Conservation (phyloP, 2,329 filamentous ascomycete species). For the Ophiostoma fasciatum region DNA sequence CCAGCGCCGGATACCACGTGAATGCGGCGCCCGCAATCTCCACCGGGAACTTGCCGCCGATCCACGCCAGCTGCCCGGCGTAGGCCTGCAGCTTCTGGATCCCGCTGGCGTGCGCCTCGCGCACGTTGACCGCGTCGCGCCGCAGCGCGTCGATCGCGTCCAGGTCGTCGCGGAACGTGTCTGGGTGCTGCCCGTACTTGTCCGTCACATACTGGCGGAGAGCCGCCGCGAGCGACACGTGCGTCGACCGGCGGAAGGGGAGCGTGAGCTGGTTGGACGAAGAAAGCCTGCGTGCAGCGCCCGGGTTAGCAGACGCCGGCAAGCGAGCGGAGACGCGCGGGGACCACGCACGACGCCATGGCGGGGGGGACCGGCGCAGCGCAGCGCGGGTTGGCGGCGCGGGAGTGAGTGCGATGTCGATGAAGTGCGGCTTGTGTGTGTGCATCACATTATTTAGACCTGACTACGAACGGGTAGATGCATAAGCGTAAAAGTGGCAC, state of each 20-base stretch:
- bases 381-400: too few relatives aligned
- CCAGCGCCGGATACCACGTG: constrained; percentile 86
- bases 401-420: too few relatives aligned
- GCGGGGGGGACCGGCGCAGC: too few relatives aligned
- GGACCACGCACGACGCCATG: too few relatives aligned
- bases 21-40: constrained; percentile 93
- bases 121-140: constrained; percentile 72
- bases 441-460: too few relatives aligned
- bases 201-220: constrained; percentile 92
- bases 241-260: constrained; percentile 75
- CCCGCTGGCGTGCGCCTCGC: constrained; percentile 76
- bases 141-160: constrained; percentile 73
- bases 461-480: too few relatives aligned
- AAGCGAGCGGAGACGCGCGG: too few relatives aligned
- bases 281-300: too few relatives aligned
- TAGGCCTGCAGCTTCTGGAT: constrained; percentile 82
- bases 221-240: constrained; percentile 62
- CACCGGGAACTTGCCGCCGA: constrained; percentile 89
- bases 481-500: too few relatives aligned
- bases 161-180: constrained; percentile 84
- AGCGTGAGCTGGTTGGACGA: constrained; percentile 60
- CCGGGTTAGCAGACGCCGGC: too few relatives aligned
- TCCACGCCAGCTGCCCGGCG: constrained; percentile 83
- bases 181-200: constrained; percentile 97
- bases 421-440: too few relatives aligned